These are phyloP conservation scores for Pogostemon cablin DNA, from an alignment of 257 asterid genomes.

Conservation along the genomic window DNA sequence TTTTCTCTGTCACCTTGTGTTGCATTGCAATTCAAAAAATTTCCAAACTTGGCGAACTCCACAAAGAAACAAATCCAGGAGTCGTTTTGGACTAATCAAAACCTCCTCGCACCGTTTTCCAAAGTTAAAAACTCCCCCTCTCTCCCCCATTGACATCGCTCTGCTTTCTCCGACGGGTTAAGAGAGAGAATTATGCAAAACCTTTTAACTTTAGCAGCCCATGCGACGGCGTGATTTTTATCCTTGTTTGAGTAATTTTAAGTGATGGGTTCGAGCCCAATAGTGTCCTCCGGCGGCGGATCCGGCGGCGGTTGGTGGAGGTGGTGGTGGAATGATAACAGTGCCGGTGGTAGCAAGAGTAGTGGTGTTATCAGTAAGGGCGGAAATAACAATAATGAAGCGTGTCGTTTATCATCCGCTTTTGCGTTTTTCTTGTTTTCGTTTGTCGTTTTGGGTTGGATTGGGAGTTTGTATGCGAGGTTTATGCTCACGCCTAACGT, in stretches of 20 bases:
- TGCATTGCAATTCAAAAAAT: slow-evolving; percentile 20
- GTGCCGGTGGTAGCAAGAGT: slow-evolving; percentile 30
- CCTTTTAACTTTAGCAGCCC: neutral
- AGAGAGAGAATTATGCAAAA: slow-evolving; percentile 29
- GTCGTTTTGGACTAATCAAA: neutral
- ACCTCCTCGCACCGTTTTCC: neutral
- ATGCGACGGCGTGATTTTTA: slow-evolving; percentile 26
- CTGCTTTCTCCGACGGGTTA: neutral
- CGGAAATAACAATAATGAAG: slow-evolving; percentile 27
- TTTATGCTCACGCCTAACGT: slow-evolving; percentile 61
- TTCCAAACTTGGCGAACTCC: slow-evolving; percentile 25
- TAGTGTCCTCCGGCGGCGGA: slow-evolving; percentile 29
- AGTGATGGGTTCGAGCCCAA: slow-evolving; percentile 43
- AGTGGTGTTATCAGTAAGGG: slow-evolving; percentile 18
- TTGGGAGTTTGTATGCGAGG: slow-evolving; percentile 67
- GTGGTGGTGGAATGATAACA: slow-evolving; percentile 33
- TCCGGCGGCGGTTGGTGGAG: slow-evolving; percentile 30
- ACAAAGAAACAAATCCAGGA: neutral
- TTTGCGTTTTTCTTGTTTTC: slow-evolving; percentile 65
- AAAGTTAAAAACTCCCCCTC: slow-evolving; percentile 13
- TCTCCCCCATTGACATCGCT: neutral
- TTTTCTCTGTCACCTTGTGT: slow-evolving; percentile 34
- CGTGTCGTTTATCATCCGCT: slow-evolving; percentile 42
- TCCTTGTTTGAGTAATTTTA: neutral
- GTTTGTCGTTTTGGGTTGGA: slow-evolving; percentile 63